These are phyloP conservation scores for Alternaria sp. DNA, from an alignment of 2,329 filamentous ascomycete species.

Conservation along the genomic window DNA sequence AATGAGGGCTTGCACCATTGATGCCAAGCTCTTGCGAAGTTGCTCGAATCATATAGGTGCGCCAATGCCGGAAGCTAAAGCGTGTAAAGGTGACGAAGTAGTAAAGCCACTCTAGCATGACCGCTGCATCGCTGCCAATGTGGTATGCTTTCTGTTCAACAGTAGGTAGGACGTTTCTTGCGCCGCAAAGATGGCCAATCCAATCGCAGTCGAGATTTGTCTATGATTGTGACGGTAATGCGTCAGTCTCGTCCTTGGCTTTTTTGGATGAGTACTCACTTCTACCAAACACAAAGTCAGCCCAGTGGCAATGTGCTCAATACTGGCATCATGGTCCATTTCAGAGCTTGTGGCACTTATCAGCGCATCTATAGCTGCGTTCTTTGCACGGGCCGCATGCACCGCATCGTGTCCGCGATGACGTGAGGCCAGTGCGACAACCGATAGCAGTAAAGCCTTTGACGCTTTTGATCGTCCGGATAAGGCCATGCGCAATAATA, in stretches of 20 bases:
- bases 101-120: constrained; percentile 10
- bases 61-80: constrained; percentile 17
- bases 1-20: background rate
- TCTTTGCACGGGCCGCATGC: background rate
- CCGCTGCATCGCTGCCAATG: background rate
- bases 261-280: background rate
- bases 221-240: background rate
- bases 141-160: background rate
- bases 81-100: constrained; percentile 14
- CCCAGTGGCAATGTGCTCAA: background rate
- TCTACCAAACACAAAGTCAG: background rate
- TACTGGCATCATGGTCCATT: background rate
- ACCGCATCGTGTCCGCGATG: background rate
- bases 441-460: background rate
- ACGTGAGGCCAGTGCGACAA: background rate
- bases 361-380: background rate
- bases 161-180: background rate
- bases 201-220: background rate
- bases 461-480: background rate
- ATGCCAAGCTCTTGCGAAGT: constrained; percentile 6
- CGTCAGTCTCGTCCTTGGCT: background rate
- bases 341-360: background rate
- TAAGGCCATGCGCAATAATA: background rate
- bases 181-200: background rate
- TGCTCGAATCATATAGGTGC: constrained; percentile 10